Percentiles rank a stretch among this genome's conserved stretches.
These are phyloP conservation scores for Hymenoscyphus fraxineus DNA, from an alignment of 2,329 filamentous ascomycete species.

Conservation along the genomic window DNA sequence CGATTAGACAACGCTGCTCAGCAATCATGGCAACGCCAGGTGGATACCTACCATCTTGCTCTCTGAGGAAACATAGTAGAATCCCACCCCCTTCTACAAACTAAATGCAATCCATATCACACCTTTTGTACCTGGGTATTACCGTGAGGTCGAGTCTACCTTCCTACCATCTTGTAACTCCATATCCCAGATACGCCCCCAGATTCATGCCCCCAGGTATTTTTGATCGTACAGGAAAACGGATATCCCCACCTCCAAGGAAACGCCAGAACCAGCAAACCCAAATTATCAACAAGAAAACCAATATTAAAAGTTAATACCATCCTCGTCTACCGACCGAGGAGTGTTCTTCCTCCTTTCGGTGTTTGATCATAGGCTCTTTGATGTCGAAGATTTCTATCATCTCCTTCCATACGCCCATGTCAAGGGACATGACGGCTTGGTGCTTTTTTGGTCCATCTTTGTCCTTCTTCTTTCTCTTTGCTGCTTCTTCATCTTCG, in stretches of 20 bases:
- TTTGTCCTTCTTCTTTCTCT: background rate
- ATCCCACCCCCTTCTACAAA: background rate
- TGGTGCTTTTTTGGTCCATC: slow-evolving; percentile 59
- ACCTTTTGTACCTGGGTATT: background rate
- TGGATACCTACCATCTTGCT: background rate
- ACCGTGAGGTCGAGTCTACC: background rate
- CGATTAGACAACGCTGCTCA: background rate
- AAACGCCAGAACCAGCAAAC: background rate
- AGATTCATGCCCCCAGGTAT: background rate
- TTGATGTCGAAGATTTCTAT: slow-evolving; percentile 72
- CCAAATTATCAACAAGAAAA: background rate
- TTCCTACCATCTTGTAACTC: background rate
- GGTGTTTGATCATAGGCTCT: slow-evolving; percentile 81
- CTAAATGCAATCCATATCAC: background rate
- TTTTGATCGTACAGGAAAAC: background rate
- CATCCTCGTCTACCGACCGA: slow-evolving; percentile 30
- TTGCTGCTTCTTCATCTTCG: background rate
- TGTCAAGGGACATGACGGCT: slow-evolving; percentile 84
- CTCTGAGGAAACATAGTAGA: background rate
- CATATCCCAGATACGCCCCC: background rate
- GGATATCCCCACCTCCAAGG: background rate
- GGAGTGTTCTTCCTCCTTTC: slow-evolving; percentile 48
- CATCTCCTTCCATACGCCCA: slow-evolving; percentile 74
- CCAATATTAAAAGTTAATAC: slow-evolving; percentile 19
- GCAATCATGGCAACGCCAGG: background rate